A percentile compares a stretch with the other conserved stretches of the same genome.
phyloP scores from a whole-genome alignment of 352 stramenopile species.

The Pythium brassicae region DNA sequence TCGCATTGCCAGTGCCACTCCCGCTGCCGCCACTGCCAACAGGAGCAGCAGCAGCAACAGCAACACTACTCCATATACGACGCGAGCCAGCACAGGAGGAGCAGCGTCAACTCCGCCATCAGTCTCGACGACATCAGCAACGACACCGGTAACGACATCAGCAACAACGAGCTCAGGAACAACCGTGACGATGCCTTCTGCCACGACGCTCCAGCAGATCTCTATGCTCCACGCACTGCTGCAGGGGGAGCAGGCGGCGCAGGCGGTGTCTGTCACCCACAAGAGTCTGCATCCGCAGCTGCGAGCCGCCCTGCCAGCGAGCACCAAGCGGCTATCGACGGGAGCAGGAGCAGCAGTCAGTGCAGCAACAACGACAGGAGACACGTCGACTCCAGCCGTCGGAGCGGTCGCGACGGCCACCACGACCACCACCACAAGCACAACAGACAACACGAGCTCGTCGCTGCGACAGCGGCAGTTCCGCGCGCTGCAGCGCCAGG shows the following conservation, averaged over 20 bases:
- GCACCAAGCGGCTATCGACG: slow-evolving; percentile 2
- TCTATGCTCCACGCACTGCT: slow-evolving; percentile 1
- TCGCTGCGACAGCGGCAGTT: slow-evolving; percentile 31
- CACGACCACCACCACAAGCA: neutral
- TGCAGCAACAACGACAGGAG: neutral
- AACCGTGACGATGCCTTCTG: no score
- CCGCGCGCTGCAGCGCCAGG: slow-evolving; percentile 55
- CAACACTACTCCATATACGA: neutral
- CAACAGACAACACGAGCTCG: slow-evolving; percentile 5
- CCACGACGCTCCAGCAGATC: neutral
- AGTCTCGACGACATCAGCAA: neutral
- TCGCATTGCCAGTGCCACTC: no score
- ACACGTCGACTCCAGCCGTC: no score
- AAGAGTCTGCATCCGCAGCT: neutral
- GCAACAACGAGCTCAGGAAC: no score
- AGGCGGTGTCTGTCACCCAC: neutral
- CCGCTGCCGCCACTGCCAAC: neutral
- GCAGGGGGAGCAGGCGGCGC: slow-evolving; percentile 5
- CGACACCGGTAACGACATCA: neutral
- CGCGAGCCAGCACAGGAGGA: neutral
- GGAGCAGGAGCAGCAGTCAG: neutral
- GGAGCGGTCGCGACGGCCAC: no score
- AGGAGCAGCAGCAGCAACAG: neutral
- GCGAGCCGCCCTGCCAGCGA: neutral
- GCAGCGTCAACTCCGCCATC: neutral